phyloP scores from a whole-genome alignment of 2,329 filamentous ascomycete species.

The Pseudogymnoascus sp. region DNA sequence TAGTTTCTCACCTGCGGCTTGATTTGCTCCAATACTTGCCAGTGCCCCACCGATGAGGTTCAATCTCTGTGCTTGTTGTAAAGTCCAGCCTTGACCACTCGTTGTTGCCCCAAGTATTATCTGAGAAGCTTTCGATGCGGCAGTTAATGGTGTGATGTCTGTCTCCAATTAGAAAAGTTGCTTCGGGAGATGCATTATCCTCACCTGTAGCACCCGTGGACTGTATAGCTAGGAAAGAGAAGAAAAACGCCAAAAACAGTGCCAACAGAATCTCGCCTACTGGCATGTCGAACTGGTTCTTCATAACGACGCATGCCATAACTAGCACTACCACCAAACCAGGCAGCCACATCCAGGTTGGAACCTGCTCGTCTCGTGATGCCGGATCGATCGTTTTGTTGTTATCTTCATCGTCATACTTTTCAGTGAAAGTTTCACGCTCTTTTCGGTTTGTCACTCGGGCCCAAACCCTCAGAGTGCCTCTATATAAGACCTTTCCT shows the following conservation, averaged over 20 bases:
- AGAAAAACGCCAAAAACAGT: constrained; percentile 1
- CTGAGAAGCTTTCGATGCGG: not conserved
- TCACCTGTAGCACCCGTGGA: not conserved
- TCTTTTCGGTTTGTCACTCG: not conserved
- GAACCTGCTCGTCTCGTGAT: not conserved
- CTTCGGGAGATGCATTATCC: not conserved
- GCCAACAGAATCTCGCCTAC: constrained; percentile 1
- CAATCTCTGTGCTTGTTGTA: not conserved
- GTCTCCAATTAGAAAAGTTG: not conserved
- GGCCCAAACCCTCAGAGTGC: not conserved
- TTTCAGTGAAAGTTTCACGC: not conserved
- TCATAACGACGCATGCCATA: constrained; percentile 6
- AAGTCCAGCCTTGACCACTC: not conserved
- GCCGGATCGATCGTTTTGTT: not conserved
- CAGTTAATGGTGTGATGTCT: not conserved
- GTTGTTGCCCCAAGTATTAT: constrained; percentile 6
- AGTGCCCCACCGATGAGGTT: not conserved
- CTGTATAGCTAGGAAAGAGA: constrained; percentile 6
- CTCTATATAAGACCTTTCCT: not conserved
- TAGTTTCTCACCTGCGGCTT: not conserved
- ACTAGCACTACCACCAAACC: not conserved
- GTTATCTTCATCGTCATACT: not conserved
- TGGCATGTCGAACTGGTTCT: not conserved
- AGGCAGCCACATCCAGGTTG: constrained; percentile 2
- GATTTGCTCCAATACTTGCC: not conserved